These are phyloP conservation scores for Sphaerosporella brunnea DNA, from an alignment of 495 filamentous ascomycete species.

Conservation along the genomic window DNA sequence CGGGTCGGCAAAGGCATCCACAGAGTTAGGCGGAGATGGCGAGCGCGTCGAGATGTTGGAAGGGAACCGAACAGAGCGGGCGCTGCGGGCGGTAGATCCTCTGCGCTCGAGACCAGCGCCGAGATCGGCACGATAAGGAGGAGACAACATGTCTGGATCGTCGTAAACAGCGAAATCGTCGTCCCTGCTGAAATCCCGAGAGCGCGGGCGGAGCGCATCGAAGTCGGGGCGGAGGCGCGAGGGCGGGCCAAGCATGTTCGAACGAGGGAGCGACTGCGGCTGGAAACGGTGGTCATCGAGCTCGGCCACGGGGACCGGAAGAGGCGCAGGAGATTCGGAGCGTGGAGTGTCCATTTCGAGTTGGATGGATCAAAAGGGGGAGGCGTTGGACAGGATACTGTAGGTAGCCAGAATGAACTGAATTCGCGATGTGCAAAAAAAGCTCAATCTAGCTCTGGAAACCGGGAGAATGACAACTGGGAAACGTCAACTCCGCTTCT, in stretches of 20 bases:
- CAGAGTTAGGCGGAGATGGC: slow-evolving; percentile 82
- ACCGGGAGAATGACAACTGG: background rate
- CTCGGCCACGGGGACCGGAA: slow-evolving; percentile 58
- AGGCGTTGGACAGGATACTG: background rate
- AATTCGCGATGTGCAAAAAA: too few relatives aligned
- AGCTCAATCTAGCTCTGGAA: too few relatives aligned
- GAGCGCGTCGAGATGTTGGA: slow-evolving; percentile 49
- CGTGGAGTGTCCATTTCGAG: slow-evolving; percentile 37
- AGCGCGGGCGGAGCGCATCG: slow-evolving; percentile 33
- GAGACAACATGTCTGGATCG: slow-evolving; percentile 31
- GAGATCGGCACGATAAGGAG: slow-evolving; percentile 32
- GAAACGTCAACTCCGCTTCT: too few relatives aligned
- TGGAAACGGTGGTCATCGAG: slow-evolving; percentile 88
- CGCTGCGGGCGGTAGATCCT: slow-evolving; percentile 29
- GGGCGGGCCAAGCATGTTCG: slow-evolving; percentile 33
- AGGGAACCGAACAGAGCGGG: slow-evolving; percentile 27
- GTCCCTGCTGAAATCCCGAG: too few relatives aligned
- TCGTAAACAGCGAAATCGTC: slow-evolving; percentile 78
- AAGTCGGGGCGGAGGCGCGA: slow-evolving; percentile 22
- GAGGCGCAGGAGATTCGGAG: slow-evolving; percentile 32
- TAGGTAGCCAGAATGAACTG: background rate
- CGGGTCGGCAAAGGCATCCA: slow-evolving; percentile 85
- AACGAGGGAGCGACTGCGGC: slow-evolving; percentile 38
- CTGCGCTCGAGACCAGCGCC: slow-evolving; percentile 24
- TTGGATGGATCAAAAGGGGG: background rate